Base-by-base conservation (phyloP, 2,329 filamentous ascomycete species). In the Alternaria conjuncta region DNA sequence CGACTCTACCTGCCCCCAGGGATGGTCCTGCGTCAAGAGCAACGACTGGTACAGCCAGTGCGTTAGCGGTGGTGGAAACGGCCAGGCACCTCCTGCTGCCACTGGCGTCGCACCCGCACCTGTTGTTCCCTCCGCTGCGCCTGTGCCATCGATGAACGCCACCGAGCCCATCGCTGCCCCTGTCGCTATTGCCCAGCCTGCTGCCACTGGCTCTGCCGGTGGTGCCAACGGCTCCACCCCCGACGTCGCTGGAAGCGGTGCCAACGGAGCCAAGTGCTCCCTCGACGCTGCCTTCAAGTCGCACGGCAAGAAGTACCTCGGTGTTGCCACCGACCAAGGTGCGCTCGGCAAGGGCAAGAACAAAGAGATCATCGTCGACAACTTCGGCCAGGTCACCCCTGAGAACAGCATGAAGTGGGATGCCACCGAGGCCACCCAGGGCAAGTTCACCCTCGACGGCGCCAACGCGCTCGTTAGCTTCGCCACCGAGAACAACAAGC, bases 361-460 rank as follows among this genome's bases (percentile, higher is more conserved):
- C 62, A 83, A 83, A n/a, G 82, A 83, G 61, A 84, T 90, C 71
- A 87, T 91, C 76, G 84, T 85, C 65, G 80, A 82, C 57, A 82
- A 90, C 77, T 91, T 91, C 65, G 88, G 89, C 20, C 86, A 88
- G 75, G 82, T 92, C 21, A 90, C 89, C 0, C 85, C 86, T 2
- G 90, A 92, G 82, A 91, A 92, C 83, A 67, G 84, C 74, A 89
- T 90, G 86, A 91, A 92, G 80, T 92, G 89, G 89, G 87, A 90
- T 69, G 80, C 85, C 32, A 83, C 83, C 18, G 82, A 90, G 76
- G 72, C 74, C 58, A 74, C 75, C 26, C 80, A 82, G 63, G 84
- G 84, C 63, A 73, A 69, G 2, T 92, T 88, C 83, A 87, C 81
- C 66, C 89, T 88, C 70, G 75, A 70, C 15, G 79, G 78, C n/a